phyloP scores from a whole-genome alignment of 441 rosid genomes.

The Adansonia gregorii region DNA sequence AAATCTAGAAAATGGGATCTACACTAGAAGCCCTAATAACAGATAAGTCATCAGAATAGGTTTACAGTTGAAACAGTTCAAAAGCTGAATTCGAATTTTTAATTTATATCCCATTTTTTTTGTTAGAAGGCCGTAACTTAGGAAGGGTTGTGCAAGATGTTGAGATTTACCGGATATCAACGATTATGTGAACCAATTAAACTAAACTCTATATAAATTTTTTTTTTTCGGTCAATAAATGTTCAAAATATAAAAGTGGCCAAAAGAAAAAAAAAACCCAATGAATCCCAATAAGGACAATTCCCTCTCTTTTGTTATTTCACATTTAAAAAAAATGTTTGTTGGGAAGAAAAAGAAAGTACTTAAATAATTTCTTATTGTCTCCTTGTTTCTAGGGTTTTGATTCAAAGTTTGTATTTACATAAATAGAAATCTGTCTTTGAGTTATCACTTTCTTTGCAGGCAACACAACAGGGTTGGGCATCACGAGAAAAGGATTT shows the following conservation, averaged over 20 bases:
- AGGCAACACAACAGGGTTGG: constrained; percentile 24
- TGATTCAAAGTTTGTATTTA: not conserved
- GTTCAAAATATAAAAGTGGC: not conserved
- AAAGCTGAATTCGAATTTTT: constrained; percentile 36
- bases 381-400: not conserved
- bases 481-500: constrained; percentile 5
- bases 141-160: too few relatives aligned
- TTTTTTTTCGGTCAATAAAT: too few relatives aligned
- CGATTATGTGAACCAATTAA: too few relatives aligned
- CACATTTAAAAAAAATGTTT: not conserved
- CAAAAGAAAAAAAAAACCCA: not conserved
- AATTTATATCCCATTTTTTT: not conserved
- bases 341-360: not conserved
- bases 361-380: not conserved
- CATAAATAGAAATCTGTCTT: not conserved
- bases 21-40: constrained; percentile 17
- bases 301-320: not conserved
- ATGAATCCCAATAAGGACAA: not conserved
- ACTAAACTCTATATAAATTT: too few relatives aligned
- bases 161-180: too few relatives aligned
- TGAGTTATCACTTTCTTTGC: constrained; percentile 23
- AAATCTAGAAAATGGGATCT: constrained; percentile 38
- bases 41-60: constrained; percentile 10
- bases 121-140: too few relatives aligned
- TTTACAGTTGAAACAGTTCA: constrained; percentile 36